Conservation (phyloP, 495 filamentous ascomycete species). For the Daldinia caldariorum region DNA sequence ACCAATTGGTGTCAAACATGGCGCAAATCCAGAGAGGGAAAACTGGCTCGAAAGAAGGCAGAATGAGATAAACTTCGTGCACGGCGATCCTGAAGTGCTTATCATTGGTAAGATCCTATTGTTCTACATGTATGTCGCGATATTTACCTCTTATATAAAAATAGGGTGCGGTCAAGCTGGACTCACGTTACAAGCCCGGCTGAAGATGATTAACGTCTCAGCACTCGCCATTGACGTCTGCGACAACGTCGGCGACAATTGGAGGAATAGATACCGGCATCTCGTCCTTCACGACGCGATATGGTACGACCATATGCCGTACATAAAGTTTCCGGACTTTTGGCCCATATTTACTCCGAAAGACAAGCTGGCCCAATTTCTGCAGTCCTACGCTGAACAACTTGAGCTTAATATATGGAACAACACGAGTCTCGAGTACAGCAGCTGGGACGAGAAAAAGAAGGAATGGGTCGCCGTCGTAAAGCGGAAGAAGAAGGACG, state of each 20-base stretch:
- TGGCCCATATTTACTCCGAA: constrained; percentile 83
- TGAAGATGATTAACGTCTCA: constrained; percentile 75
- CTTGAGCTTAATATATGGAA: constrained; percentile 86
- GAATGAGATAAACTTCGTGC: constrained; percentile 64
- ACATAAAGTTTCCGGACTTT: constrained; percentile 70
- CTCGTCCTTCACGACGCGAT: constrained; percentile 80
- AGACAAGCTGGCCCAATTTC: constrained; percentile 82
- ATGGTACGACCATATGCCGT: constrained; percentile 81
- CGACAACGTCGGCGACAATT: constrained; percentile 76
- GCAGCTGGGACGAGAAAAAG: constrained; percentile 63
- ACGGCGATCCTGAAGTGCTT: constrained; percentile 69
- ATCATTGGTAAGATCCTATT: constrained; percentile 66
- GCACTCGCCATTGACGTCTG: constrained; percentile 73
- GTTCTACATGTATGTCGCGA: background rate
- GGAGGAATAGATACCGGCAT: constrained; percentile 72
- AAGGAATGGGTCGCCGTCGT: constrained; percentile 71
- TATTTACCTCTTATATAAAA: constrained; percentile 21
- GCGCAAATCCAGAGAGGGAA: constrained; percentile 53
- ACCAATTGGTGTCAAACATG: constrained; percentile 63
- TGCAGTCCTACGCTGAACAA: constrained; percentile 74
- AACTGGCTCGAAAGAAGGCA: constrained; percentile 75
- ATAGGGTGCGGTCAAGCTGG: constrained; percentile 67
- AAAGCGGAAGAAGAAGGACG: constrained; percentile 58
- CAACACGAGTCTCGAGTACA: constrained; percentile 59
- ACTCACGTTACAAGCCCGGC: constrained; percentile 71